A percentile compares a stretch with the other conserved stretches of the same genome.
phyloP scores from a whole-genome alignment of 495 filamentous ascomycete genomes.

The Symbiotaphrina buchneri region DNA sequence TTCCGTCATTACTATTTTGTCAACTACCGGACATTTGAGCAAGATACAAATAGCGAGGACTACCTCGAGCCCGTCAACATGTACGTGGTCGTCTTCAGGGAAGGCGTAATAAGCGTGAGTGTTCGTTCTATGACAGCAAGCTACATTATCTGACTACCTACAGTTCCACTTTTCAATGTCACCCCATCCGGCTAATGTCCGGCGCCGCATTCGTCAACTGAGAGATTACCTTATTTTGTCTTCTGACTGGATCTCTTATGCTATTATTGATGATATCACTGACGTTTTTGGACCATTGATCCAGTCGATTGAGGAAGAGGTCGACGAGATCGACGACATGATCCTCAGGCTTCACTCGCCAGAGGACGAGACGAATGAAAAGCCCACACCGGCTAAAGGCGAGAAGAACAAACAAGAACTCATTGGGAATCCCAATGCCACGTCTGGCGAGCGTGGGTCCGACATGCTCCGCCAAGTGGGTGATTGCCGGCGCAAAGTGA shows the following conservation, averaged over 20 bases:
- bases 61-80: conserved; percentile 93
- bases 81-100: conserved; percentile 91
- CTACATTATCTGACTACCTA: not conserved
- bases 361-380: conserved; percentile 11
- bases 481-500: conserved; percentile 89
- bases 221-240: conserved; percentile 83
- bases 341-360: conserved; percentile 55
- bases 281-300: conserved; percentile 87
- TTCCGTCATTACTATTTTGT: conserved; percentile 96
- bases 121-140: not conserved
- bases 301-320: conserved; percentile 70
- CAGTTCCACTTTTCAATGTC: conserved; percentile 80
- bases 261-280: conserved; percentile 93
- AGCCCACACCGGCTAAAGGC: not conserved
- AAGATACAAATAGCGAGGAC: conserved; percentile 67
- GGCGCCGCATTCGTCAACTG: conserved; percentile 76
- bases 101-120: conserved; percentile 56
- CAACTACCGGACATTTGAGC: conserved; percentile 93
- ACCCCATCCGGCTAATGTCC: conserved; percentile 87
- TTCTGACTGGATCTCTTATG: conserved; percentile 96
- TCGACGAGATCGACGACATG: conserved; percentile 69
- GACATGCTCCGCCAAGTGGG: conserved; percentile 83
- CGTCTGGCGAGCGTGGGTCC: conserved; percentile 32
- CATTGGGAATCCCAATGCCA: conserved; percentile 14
- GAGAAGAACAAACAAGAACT: conserved; percentile 18